phyloP scores from a whole-genome alignment of 345 rosid species.

The Melaleuca alternifolia region DNA sequence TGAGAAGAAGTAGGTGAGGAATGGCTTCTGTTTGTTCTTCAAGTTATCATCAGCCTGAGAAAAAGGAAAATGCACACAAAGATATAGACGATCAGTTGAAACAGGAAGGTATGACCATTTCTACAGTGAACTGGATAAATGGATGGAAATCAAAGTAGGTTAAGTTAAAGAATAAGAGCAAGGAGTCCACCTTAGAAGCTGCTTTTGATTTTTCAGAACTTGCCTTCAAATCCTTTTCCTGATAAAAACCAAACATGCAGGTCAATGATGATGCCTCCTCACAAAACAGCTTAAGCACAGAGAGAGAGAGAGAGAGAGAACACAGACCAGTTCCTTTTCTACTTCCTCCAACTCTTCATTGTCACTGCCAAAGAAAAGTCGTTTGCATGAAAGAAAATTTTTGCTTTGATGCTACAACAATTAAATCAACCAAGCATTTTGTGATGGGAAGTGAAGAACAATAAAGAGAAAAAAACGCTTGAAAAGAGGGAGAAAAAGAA shows the following conservation, averaged over 20 bases:
- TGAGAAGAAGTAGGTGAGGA: constrained; percentile 6
- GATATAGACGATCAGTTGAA: background rate
- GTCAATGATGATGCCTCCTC: background rate
- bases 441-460: background rate
- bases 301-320: background rate
- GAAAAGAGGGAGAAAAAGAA: background rate
- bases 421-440: background rate
- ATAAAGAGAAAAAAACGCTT: background rate
- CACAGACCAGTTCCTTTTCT: constrained; percentile 10
- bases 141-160: background rate
- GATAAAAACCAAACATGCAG: background rate
- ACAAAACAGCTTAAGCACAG: background rate
- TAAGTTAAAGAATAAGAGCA: background rate
- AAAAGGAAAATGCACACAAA: background rate
- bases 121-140: background rate
- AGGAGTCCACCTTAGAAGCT: background rate
- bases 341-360: constrained; percentile 14
- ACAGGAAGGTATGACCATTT: background rate
- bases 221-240: background rate
- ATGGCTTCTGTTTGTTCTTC: constrained; percentile 7
- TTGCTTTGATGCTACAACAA: background rate
- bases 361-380: constrained; percentile 2
- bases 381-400: background rate
- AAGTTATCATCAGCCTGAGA: background rate
- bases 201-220: background rate